Conservation (phyloP, 2,329 filamentous ascomycete species). For the Botrytis paeoniae region DNA sequence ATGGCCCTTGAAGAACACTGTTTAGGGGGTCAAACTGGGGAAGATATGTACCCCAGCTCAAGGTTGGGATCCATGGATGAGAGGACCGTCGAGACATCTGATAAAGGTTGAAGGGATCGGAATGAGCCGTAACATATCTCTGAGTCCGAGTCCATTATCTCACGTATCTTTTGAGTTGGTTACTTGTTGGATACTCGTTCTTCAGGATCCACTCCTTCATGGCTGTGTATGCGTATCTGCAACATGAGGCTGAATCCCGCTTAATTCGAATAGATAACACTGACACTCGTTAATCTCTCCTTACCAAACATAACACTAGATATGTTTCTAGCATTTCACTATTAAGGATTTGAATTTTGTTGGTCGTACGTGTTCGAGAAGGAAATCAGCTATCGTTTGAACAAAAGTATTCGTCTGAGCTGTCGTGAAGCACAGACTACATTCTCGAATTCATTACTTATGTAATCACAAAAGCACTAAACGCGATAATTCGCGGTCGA, state of each 20-base stretch:
- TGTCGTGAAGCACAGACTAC: not conserved
- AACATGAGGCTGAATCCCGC: conserved; percentile 4
- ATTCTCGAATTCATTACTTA: not conserved
- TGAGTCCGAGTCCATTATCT: not conserved
- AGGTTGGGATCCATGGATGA: not conserved
- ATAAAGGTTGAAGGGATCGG: not conserved
- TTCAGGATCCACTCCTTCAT: not conserved
- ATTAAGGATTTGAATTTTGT: not conserved
- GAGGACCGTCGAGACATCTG: not conserved
- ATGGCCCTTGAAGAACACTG: not conserved
- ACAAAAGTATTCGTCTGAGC: not conserved
- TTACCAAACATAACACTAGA: not conserved
- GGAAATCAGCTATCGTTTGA: not conserved
- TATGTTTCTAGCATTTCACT: not conserved
- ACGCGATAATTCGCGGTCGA: conserved; percentile 7
- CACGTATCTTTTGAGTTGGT: not conserved
- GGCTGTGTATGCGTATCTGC: not conserved
- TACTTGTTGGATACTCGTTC: not conserved
- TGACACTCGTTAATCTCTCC: not conserved
- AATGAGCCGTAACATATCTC: not conserved
- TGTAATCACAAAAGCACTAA: conserved; percentile 1
- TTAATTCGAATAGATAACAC: not conserved
- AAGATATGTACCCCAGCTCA: conserved; percentile 4
- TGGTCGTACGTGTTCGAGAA: not conserved
- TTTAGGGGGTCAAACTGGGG: not conserved